phyloP scores from a whole-genome alignment of 192 early-diverging fungal genomes.

The Podila epicladia region DNA sequence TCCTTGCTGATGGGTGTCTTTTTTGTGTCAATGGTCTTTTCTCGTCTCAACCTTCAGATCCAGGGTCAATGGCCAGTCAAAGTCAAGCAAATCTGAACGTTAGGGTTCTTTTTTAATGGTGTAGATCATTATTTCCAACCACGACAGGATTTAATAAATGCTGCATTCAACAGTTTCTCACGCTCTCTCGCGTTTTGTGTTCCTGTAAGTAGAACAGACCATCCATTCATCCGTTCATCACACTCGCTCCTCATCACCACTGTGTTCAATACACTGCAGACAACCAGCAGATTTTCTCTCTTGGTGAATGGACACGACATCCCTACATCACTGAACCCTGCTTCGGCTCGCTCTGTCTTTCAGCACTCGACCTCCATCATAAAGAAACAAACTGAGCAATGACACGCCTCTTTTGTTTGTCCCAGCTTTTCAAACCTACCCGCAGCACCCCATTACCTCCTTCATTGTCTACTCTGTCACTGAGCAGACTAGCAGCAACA shows the following conservation, averaged over 20 bases:
- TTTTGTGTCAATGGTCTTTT: slow-evolving; percentile 61
- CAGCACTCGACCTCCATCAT: background rate
- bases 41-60: slow-evolving; percentile 67
- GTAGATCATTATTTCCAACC: too few species aligned
- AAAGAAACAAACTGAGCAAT: slow-evolving; percentile 10
- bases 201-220: too few species aligned
- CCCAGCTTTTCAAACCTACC: slow-evolving; percentile 13
- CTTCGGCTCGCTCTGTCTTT: background rate
- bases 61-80: background rate
- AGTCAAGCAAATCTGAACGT: background rate
- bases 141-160: too few species aligned
- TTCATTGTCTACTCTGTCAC: background rate
- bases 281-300: too few species aligned
- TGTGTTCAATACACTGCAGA: too few species aligned
- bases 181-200: too few species aligned
- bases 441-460: background rate
- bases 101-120: accelerated
- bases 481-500: background rate
- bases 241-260: too few species aligned
- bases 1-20: slow-evolving; percentile 62
- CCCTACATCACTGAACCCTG: background rate
- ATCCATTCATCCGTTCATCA: too few species aligned
- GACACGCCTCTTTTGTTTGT: slow-evolving; percentile 15
- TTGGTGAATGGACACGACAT: too few species aligned
- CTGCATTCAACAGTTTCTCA: too few species aligned